Percentiles rank a stretch among this genome's conserved stretches.
phyloP scores from a whole-genome alignment of 2,329 filamentous ascomycete species.

The Fusarium irregulare region DNA sequence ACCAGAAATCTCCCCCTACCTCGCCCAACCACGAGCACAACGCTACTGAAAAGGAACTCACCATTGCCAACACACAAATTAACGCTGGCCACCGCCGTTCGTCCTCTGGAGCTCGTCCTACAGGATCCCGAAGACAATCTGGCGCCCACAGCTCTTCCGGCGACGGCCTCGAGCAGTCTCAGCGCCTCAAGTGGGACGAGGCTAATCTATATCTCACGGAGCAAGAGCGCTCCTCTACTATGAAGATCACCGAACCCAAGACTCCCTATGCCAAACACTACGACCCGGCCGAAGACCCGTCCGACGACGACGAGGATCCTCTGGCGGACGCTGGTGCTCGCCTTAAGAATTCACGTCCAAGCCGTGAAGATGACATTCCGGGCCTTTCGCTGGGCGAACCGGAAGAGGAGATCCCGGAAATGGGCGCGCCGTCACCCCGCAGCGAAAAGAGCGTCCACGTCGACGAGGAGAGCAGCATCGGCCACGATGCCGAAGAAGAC shows the following conservation, averaged over 20 bases:
- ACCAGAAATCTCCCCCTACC: slow-evolving; percentile 68
- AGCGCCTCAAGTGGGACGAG: slow-evolving; percentile 97
- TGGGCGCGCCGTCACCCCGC: slow-evolving; percentile 51
- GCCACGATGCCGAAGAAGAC: slow-evolving; percentile 69
- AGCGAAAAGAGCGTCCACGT: slow-evolving; percentile 82
- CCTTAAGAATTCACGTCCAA: slow-evolving; percentile 53
- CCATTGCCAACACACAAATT: slow-evolving; percentile 91
- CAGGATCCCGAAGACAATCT: slow-evolving; percentile 78
- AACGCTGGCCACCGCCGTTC: slow-evolving; percentile 93
- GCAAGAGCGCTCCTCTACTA: slow-evolving; percentile 92
- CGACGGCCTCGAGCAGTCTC: slow-evolving; percentile 64
- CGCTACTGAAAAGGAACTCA: slow-evolving; percentile 83
- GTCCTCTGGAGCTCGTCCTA: slow-evolving; percentile 72
- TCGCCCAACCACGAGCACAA: slow-evolving; percentile 58
- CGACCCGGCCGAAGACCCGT: slow-evolving; percentile 87
- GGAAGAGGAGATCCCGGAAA: slow-evolving; percentile 75
- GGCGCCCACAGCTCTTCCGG: slow-evolving; percentile 55
- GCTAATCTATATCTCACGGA: slow-evolving; percentile 97
- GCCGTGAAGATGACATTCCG: slow-evolving; percentile 81
- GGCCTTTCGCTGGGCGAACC: slow-evolving; percentile 92
- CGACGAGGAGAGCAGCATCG: slow-evolving; percentile 68
- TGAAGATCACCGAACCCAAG: slow-evolving; percentile 99
- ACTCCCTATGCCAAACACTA: slow-evolving; percentile 95
- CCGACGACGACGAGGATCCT: slow-evolving; percentile 73
- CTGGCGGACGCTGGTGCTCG: slow-evolving; percentile 46